Conservation (phyloP, 352 stramenopile genomes). For the Aphanomyces cochlioides region DNA sequence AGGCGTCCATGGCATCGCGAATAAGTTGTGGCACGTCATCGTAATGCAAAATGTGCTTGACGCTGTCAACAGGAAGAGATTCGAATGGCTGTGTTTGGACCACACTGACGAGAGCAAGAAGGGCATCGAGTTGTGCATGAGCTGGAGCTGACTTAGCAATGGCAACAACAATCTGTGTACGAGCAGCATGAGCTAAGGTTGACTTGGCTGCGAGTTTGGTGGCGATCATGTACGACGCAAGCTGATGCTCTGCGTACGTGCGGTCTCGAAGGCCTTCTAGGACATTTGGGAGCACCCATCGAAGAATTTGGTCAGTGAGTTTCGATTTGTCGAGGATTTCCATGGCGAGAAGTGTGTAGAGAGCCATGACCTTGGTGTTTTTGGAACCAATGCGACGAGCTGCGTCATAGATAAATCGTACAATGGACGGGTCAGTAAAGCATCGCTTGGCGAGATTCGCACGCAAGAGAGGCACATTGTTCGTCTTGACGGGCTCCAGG, state of each 20-base stretch:
- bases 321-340: conserved; percentile 67
- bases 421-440: conserved; percentile 66
- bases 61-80: conserved; percentile 32
- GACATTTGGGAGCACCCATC: conserved; percentile 76
- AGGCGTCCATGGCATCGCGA: conserved; percentile 53
- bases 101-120: conserved; percentile 23
- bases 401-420: conserved; percentile 68
- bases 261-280: conserved; percentile 63
- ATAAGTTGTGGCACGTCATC: conserved; percentile 62
- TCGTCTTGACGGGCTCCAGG: conserved; percentile 66
- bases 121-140: conserved; percentile 25
- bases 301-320: conserved; percentile 65
- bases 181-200: conserved; percentile 41
- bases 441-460: conserved; percentile 69
- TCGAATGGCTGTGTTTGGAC: conserved; percentile 29
- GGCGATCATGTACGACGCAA: conserved; percentile 77
- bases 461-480: conserved; percentile 57
- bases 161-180: conserved; percentile 11
- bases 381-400: conserved; percentile 54
- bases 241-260: conserved; percentile 69
- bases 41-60: conserved; percentile 77
- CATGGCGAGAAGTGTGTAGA: conserved; percentile 80
- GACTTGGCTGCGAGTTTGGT: conserved; percentile 81
- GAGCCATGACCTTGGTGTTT: conserved; percentile 77
- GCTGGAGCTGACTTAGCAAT: conserved; percentile 63